Base-by-base conservation (phyloP, 192 early-diverging fungal genomes). In the Dissophora globulifera region DNA sequence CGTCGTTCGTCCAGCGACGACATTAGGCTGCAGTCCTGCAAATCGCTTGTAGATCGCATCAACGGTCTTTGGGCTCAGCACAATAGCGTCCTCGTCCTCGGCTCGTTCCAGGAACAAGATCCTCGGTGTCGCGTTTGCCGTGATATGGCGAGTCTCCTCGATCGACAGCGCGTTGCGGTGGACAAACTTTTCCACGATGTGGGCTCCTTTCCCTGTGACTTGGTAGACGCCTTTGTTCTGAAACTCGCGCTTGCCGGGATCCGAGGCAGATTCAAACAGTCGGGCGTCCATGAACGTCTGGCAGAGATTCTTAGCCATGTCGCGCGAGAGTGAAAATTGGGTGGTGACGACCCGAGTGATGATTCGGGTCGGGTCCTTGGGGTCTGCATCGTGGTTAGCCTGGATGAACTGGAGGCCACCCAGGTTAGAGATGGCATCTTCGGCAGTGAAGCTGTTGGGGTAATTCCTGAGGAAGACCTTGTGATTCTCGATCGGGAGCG, bases 261-360 rank as follows among this genome's bases (percentile, higher is more conserved):
- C 86, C 0, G 63, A 45, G 4, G 81, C 76, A 20, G 78, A 78
- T 33, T 81, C 82, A 23, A 85, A 79, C 16, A 86, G 62, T 20
- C 80, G 58, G 9, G 86, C 83, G 22, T 83, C 80, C 62, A 88
- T 69, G 40, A 88, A 88, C 19, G 82, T 81, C 33, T 84, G 79
- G 35, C 80, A 82, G 1, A 88, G 65, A 27, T 69, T 82, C 49
- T 87, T 87, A 25, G 86, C 86, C 85, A 88, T 85, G 35, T 86
- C 87, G 50, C 78, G 56, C 26, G 83, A 82, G 62, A 88, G 79
- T 23, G 81, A 85, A 29, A 88, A 88, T 5, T 82, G 85, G 0
- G 87, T 88, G 2, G 85, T 88, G 4, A 84, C 84, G 0, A 84
- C 82, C 5, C 82, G 85, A 17, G 82, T 79, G 27, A 82, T 79